A percentile compares a stretch with the other conserved stretches of the same genome.
These are phyloP conservation scores for Pichia sorboxylosa DNA, from an alignment of 1,139 yeast genomes.

Conservation along the genomic window DNA sequence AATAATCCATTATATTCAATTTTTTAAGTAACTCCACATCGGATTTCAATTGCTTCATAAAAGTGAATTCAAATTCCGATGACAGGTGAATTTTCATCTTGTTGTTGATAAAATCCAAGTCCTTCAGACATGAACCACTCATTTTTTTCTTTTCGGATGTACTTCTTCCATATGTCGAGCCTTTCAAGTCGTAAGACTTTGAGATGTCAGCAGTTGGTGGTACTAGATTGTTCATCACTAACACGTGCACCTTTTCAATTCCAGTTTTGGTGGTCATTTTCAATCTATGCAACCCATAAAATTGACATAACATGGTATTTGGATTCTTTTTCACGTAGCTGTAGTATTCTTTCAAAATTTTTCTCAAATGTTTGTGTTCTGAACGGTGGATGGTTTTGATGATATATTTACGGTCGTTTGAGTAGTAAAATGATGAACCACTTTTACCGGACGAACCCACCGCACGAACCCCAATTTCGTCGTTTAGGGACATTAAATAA, in stretches of 20 bases:
- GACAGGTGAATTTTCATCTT: constrained; percentile 59
- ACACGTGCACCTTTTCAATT: constrained; percentile 62
- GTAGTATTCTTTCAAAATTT: constrained; percentile 66
- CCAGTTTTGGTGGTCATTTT: constrained; percentile 68
- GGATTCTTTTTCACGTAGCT: constrained; percentile 75
- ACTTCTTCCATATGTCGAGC: constrained; percentile 78
- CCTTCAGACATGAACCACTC: constrained; percentile 50
- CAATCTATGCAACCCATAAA: constrained; percentile 89
- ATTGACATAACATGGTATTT: constrained; percentile 80
- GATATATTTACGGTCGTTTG: constrained; percentile 85
- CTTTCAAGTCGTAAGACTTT: constrained; percentile 80
- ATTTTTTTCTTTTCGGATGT: constrained; percentile 27
- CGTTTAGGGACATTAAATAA: constrained; percentile 82
- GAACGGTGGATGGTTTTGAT: constrained; percentile 92
- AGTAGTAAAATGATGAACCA: constrained; percentile 91
- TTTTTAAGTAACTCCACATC: constrained; percentile 67
- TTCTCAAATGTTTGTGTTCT: constrained; percentile 77
- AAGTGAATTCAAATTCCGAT: constrained; percentile 46
- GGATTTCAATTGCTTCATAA: constrained; percentile 56
- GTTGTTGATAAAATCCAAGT: constrained; percentile 73
- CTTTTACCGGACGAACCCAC: constrained; percentile 94
- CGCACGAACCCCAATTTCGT: constrained; percentile 85
- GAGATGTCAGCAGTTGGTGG: constrained; percentile 91
- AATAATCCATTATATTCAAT: constrained; percentile 90
- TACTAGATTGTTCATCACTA: constrained; percentile 93